A percentile compares a stretch with the other conserved stretches of the same genome.
Evolutionary conservation across 108 stramenopile species (phyloP).

Genomic region (Schizochytrium sp.): DNA sequence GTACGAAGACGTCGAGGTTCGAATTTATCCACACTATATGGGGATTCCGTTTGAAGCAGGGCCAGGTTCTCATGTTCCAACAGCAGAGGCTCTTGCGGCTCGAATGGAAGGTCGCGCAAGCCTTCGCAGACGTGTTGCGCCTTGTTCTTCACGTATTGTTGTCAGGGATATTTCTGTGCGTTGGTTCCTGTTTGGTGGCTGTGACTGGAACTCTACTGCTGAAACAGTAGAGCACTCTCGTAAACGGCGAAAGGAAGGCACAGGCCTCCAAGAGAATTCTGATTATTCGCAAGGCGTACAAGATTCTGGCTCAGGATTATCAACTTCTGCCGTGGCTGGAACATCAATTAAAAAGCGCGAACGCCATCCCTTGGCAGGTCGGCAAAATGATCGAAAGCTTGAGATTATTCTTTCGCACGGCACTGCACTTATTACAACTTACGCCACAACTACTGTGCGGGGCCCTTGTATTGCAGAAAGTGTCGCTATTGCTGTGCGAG

Average conservation of each 20-base stretch:
- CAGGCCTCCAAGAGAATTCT: neutral
- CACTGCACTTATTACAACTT: neutral
- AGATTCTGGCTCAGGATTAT: neutral
- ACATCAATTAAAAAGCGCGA: neutral
- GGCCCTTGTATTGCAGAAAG: constrained; percentile 6
- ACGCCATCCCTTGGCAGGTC: constrained; percentile 5
- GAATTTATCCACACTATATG: constrained; percentile 52
- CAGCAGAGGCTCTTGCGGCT: constrained; percentile 35
- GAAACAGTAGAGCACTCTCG: neutral
- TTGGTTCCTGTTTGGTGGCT: constrained; percentile 50
- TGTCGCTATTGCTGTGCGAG: constrained; percentile 33
- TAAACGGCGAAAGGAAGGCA: neutral
- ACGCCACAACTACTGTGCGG: neutral
- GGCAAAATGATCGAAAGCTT: constrained; percentile 24
- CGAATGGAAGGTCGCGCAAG: constrained; percentile 29
- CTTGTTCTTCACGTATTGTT: neutral
- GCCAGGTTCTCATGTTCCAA: constrained; percentile 40
- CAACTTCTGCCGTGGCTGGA: neutral
- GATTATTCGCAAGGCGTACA: too few relatives aligned
- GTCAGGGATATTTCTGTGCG: constrained; percentile 31
- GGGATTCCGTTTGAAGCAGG: constrained; percentile 37
- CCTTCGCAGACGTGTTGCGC: neutral
- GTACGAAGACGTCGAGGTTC: neutral
- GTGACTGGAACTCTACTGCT: constrained; percentile 53
- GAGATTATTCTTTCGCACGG: neutral